Evolutionary conservation across 2,329 filamentous ascomycete genomes (phyloP).

Genomic region (Bipolaris oryzae): DNA sequence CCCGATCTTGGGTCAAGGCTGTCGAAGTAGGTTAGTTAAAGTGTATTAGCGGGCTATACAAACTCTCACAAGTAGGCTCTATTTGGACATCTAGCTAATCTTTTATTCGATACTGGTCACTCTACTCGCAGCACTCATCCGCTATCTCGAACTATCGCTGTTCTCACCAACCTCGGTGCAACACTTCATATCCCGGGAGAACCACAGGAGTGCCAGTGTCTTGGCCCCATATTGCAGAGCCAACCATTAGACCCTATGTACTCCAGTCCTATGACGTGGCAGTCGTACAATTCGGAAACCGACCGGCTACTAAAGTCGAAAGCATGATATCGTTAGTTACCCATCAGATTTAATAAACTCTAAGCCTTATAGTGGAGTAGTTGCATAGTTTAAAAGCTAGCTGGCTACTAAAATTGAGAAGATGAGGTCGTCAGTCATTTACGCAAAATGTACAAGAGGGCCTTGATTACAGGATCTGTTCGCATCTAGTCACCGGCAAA

Average conservation of each 20-base stretch:
- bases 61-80: background rate
- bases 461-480: no score
- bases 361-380: background rate
- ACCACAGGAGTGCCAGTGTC: background rate
- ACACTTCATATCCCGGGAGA: background rate
- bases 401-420: background rate
- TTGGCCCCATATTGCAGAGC: background rate
- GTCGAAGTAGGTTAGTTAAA: background rate
- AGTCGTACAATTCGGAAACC: background rate
- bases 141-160: background rate
- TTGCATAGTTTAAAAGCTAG: background rate
- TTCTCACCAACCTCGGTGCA: background rate
- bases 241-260: background rate
- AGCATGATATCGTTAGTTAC: background rate
- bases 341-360: background rate
- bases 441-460: no score
- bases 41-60: background rate
- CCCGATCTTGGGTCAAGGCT: background rate
- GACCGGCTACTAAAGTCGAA: background rate
- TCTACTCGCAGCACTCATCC: background rate
- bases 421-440: background rate
- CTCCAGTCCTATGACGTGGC: background rate
- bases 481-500: no score
- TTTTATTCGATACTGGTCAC: background rate
- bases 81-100: background rate